phyloP scores from a whole-genome alignment of 495 filamentous ascomycete species.

The Penicillium longicatenatum region DNA sequence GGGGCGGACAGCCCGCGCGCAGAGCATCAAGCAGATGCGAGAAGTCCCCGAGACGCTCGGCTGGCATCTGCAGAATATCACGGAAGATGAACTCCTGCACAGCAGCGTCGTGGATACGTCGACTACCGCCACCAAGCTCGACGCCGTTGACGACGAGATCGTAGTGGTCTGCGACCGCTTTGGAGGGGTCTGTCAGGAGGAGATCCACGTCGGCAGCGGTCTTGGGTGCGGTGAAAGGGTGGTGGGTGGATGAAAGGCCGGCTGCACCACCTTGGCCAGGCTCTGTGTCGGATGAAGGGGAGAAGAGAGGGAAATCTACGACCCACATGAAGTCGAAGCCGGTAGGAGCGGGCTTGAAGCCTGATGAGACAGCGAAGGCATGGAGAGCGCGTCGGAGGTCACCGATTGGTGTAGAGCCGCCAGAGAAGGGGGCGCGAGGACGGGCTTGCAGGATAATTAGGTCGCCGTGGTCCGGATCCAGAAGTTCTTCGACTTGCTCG shows the following conservation, averaged over 20 bases:
- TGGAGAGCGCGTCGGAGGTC: conserved; percentile 72
- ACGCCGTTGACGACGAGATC: conserved; percentile 95
- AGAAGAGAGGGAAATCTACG: conserved; percentile 88
- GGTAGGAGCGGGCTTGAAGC: conserved; percentile 54
- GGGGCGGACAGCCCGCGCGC: conserved; percentile 89
- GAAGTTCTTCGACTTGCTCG: conserved; percentile 54
- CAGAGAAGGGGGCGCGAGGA: conserved; percentile 55
- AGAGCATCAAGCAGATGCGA: conserved; percentile 81
- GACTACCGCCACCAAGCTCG: conserved; percentile 89
- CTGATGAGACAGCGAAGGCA: conserved; percentile 59
- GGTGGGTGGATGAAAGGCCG: conserved; percentile 85
- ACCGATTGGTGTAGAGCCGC: conserved; percentile 78
- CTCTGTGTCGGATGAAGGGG: conserved; percentile 64
- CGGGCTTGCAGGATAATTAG: conserved; percentile 81
- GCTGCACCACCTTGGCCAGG: conserved; percentile 81
- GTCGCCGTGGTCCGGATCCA: conserved; percentile 66
- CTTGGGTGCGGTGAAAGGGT: conserved; percentile 92
- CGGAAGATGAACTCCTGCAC: conserved; percentile 85
- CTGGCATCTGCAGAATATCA: conserved; percentile 70
- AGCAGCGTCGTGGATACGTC: conserved; percentile 84
- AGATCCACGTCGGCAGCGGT: conserved; percentile 71
- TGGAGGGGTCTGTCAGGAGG: conserved; percentile 68
- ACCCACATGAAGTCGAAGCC: conserved; percentile 80
- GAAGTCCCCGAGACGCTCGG: conserved; percentile 71
- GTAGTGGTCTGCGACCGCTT: conserved; percentile 80